Base-by-base conservation (phyloP, 1,284 basidiomycete species). In the Mycosarcoma maydis region DNA sequence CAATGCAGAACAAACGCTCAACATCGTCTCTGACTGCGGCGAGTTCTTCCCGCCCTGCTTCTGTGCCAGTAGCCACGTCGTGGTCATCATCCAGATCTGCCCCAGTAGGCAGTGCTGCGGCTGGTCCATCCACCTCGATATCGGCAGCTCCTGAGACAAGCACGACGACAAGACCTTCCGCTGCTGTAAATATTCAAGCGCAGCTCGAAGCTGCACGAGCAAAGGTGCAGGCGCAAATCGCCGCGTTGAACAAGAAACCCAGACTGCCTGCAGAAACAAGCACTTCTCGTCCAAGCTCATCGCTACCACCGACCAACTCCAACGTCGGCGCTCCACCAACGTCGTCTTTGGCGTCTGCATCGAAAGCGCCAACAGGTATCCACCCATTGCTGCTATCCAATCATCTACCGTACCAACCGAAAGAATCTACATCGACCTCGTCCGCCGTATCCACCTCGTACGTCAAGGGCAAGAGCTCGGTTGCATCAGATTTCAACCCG, bases 131-230 rank as follows among this genome's bases (percentile, higher is more conserved):
- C 6, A 26, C 22, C n/a, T 5, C 19, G 23, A 30, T 36, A 16
- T 7, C 49, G 32, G 6, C 49, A 32, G 19, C 37, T n/a, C 14
- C 39, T 22, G 16, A 43, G 34, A 16, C 38, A 16, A 37, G 32
- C 17, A 13, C 39, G 5, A 29, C 46, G 16, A 22, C 45, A 11
- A 37, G 37, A 48, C 29, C 39, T 19, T 10, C 39, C 13, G 32
- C 32, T 9, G 37, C 17, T 17, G 30, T 13, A 43, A 66, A 45
- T 42, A 62, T 72, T 26, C 68, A 73, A 40, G 73, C 64, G 8
- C 72, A 76, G 50, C 55, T 76, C 22, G 73, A 67, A 57, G 73
- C 69, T 10, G 73, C 73, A 6, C 48, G 62, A 23, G 73, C 73
- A 0, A 65, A 46, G 33, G 56, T 71, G 6, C 58, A 66, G 29